These are phyloP conservation scores for Yamadazyma olivae DNA, from an alignment of 805 yeast genomes.

Conservation along the genomic window DNA sequence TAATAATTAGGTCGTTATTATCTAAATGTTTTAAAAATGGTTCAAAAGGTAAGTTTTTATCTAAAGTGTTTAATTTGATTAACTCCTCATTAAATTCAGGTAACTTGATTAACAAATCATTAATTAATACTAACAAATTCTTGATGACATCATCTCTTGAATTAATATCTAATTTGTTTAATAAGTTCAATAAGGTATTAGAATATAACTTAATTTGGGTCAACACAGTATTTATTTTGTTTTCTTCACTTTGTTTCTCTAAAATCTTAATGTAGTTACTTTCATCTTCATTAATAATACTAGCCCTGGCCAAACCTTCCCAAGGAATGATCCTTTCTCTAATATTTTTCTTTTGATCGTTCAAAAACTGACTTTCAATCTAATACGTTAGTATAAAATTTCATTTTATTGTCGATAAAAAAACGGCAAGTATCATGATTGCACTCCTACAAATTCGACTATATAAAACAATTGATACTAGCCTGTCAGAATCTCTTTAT, in stretches of 20 bases:
- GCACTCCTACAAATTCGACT: neutral
- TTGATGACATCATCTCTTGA: constrained; percentile 64
- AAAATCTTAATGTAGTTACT: constrained; percentile 57
- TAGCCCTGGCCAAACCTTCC: constrained; percentile 84
- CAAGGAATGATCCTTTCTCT: constrained; percentile 84
- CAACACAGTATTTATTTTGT: constrained; percentile 39
- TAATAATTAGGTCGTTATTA: constrained; percentile 54
- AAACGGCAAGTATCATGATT: neutral
- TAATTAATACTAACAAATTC: constrained; percentile 58
- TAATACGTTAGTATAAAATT: constrained; percentile 3
- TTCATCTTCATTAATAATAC: constrained; percentile 62
- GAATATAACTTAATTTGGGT: constrained; percentile 51
- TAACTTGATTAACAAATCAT: constrained; percentile 49
- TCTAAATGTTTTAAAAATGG: constrained; percentile 53
- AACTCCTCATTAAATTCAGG: constrained; percentile 39
- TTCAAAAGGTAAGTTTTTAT: constrained; percentile 47
- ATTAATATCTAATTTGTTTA: constrained; percentile 43
- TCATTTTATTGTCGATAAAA: neutral
- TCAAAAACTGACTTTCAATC: constrained; percentile 64
- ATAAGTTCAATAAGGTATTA: constrained; percentile 49
- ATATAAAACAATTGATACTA: neutral
- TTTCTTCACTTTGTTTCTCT: constrained; percentile 46
- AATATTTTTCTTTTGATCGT: constrained; percentile 63
- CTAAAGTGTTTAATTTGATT: constrained; percentile 39
- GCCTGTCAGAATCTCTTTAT: neutral